Evolutionary conservation across 345 rosid species (phyloP).

Genomic region (Citrus australasica): DNA sequence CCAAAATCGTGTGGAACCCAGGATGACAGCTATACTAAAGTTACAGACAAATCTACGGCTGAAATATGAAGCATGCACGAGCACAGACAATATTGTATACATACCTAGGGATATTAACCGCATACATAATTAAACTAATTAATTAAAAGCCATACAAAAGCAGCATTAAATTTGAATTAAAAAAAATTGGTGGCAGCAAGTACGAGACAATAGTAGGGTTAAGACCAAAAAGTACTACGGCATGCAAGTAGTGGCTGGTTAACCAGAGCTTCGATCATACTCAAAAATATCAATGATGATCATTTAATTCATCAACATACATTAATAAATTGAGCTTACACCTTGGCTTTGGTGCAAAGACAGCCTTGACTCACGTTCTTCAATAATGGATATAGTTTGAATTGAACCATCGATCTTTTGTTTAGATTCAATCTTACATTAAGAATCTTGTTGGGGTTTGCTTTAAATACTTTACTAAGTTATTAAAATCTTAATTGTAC

Average conservation of each 20-base stretch:
- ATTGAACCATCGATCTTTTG: background rate
- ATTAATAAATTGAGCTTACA: slow-evolving; percentile 14
- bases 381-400: slow-evolving; percentile 21
- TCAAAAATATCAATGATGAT: background rate
- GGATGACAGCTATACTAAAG: slow-evolving; percentile 14
- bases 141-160: too few relatives aligned
- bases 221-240: background rate
- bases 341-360: slow-evolving; percentile 36
- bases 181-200: background rate
- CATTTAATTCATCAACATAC: background rate
- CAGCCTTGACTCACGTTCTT: slow-evolving; percentile 45
- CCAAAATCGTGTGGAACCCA: background rate
- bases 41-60: slow-evolving; percentile 4
- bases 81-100: background rate
- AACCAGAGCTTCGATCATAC: slow-evolving; percentile 2
- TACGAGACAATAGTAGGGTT: background rate
- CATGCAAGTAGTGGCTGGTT: background rate
- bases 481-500: slow-evolving; percentile 3
- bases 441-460: slow-evolving; percentile 32
- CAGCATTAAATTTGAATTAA: background rate
- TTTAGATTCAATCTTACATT: slow-evolving; percentile 31
- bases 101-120: slow-evolving; percentile 14
- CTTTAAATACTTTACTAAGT: background rate
- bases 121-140: too few relatives aligned
- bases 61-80: background rate